A percentile compares a stretch with the other conserved stretches of the same genome.
These are phyloP conservation scores for Nitzschia inconspicua DNA, from an alignment of 108 stramenopile species.

Conservation along the genomic window DNA sequence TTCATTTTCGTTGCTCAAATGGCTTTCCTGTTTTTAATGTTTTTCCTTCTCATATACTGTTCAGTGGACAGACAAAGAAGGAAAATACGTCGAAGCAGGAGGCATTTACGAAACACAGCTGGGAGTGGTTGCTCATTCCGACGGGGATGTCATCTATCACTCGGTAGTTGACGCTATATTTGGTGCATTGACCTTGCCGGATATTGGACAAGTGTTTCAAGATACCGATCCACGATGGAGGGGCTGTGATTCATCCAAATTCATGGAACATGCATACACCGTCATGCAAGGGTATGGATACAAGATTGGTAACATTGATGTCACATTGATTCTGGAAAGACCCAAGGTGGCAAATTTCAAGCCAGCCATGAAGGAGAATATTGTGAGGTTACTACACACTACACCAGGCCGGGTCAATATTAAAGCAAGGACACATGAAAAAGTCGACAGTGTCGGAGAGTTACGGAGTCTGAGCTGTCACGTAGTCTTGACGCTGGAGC, in stretches of 20 bases:
- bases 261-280: slow-evolving; percentile 89
- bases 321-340: slow-evolving; percentile 85
- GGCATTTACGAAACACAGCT: slow-evolving; percentile 74
- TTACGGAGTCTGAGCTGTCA: slow-evolving; percentile 89
- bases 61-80: slow-evolving; percentile 80
- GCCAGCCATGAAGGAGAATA: slow-evolving; percentile 91
- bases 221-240: slow-evolving; percentile 95
- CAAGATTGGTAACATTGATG: slow-evolving; percentile 85
- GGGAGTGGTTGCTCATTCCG: slow-evolving; percentile 91
- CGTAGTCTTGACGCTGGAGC: slow-evolving; percentile 88
- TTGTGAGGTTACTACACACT: slow-evolving; percentile 79
- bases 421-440: slow-evolving; percentile 95
- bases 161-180: slow-evolving; percentile 93
- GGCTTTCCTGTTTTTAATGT: neutral
- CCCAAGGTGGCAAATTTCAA: slow-evolving; percentile 90
- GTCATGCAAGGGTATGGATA: slow-evolving; percentile 86
- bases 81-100: slow-evolving; percentile 70
- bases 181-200: slow-evolving; percentile 85
- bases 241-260: slow-evolving; percentile 90
- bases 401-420: slow-evolving; percentile 89
- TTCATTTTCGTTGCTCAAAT: no score
- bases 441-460: slow-evolving; percentile 91
- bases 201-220: slow-evolving; percentile 93
- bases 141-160: slow-evolving; percentile 96
- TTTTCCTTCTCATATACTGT: neutral